Evolutionary conservation across 805 yeast species (phyloP), one percentile per base, ranked within the genome.

Genomic region (Brettanomyces bruxellensis): DNA sequence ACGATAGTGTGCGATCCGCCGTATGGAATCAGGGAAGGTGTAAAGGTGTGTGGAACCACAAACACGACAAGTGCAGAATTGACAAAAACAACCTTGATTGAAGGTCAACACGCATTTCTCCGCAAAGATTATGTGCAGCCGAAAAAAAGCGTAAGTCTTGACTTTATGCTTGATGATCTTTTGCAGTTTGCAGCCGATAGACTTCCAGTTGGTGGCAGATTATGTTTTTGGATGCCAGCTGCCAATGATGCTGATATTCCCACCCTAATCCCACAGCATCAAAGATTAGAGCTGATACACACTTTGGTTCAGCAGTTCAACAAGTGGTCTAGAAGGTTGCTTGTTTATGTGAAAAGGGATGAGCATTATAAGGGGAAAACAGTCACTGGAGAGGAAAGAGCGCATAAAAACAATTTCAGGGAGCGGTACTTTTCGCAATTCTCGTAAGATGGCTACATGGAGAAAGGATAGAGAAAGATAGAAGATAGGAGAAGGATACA

Each of bases 221-320:
- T 93, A 34, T 86, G 93, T 25, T 90, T 89, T 63, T 93, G 99
- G 99, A 87, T 90, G 93, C 99, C 99, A 0, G 84, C 95, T 1
- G 95, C 96, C 1, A 89, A 90, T 60, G 95, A 86, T 56, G 95
- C 86, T 53, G 64, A 62, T 51, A 56, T 59, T 38, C 64, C 66
- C 9, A 78, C 85, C 41, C 69, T 74, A 45, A 79, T 90, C 25
- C 98, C 98, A 4, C 80, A 78, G 54, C 96, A 93, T 63, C 72
- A 77, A 50, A 77, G 75, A 39, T 63, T 93, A 48, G 84, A 85
- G 55, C 69, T 89, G 54, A 67, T 82, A 42, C 80, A 84, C 53
- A 79, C 81, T 49, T 72, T 95, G 50, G 91, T 83, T 37, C 99
- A 93, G 62, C 86, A 80, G 52, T 93, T 93, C 66, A 81, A 86